Evolutionary conservation across 1,139 yeast genomes (phyloP).

Genomic region (Protomyces gravidus): DNA sequence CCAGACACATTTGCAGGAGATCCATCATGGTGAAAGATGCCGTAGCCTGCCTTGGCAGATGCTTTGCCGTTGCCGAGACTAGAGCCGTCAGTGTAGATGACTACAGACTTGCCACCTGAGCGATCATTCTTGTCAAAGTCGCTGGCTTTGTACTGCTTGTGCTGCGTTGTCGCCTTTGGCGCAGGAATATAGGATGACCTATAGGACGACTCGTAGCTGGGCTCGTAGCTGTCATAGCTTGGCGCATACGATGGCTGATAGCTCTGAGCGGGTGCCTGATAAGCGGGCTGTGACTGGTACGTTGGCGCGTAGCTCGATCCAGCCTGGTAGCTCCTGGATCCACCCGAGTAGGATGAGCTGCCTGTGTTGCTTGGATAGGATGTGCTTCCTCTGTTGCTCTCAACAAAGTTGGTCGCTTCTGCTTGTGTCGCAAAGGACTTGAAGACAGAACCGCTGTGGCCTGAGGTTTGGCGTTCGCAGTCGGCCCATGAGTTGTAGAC

Average conservation of each 20-base stretch:
- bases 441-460: conserved; percentile 8
- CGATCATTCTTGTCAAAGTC: neutral
- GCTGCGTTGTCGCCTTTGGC: neutral
- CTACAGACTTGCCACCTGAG: conserved; percentile 1
- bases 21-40: conserved; percentile 60
- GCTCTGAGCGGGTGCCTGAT: neutral
- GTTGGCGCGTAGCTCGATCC: too few relatives aligned
- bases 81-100: conserved; percentile 70
- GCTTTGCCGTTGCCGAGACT: conserved; percentile 52
- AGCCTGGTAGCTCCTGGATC: too few relatives aligned
- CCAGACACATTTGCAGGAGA: conserved; percentile 55
- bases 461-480: neutral
- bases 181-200: neutral
- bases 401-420: conserved; percentile 1
- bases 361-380: too few relatives aligned
- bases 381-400: too few relatives aligned
- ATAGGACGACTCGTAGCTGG: too few relatives aligned
- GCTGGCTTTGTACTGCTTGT: neutral
- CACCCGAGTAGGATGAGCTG: too few relatives aligned
- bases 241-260: neutral
- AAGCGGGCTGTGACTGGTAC: too few relatives aligned
- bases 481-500: conserved; percentile 9
- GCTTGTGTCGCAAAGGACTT: conserved; percentile 16
- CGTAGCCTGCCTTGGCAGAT: conserved; percentile 59
- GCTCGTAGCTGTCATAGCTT: neutral